Percentiles rank a stretch among this genome's conserved stretches.
These are phyloP conservation scores for Isoetes taiwanensis DNA, from an alignment of 75 land plant species.

Conservation along the genomic window DNA sequence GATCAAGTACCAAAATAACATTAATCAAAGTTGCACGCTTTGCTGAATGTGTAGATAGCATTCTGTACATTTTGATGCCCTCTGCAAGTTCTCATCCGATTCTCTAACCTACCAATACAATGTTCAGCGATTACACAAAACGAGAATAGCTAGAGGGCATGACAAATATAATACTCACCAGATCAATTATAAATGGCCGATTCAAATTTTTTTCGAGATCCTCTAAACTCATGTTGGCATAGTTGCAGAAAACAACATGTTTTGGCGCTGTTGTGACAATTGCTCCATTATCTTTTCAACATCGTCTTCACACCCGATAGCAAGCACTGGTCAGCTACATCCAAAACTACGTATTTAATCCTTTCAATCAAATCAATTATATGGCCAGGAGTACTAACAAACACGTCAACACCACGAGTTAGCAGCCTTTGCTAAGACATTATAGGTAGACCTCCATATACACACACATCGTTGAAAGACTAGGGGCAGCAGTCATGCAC, in stretches of 20 bases:
- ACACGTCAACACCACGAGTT: constrained; percentile 79
- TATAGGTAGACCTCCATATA: constrained; percentile 95
- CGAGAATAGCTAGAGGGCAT: background rate
- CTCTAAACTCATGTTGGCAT: constrained; percentile 96
- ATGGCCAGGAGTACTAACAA: constrained; percentile 94
- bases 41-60: constrained; percentile 26
- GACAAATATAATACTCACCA: constrained; percentile 46
- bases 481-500: constrained; percentile 78
- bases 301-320: constrained; percentile 95
- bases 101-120: constrained; percentile 80
- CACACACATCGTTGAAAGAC: constrained; percentile 62
- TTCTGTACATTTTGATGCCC: constrained; percentile 57
- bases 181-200: constrained; percentile 79
- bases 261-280: constrained; percentile 64
- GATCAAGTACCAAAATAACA: constrained; percentile 36
- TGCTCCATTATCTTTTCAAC: constrained; percentile 76
- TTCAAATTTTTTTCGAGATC: constrained; percentile 69
- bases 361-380: constrained; percentile 68
- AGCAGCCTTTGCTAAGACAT: constrained; percentile 52
- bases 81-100: constrained; percentile 81
- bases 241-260: constrained; percentile 98
- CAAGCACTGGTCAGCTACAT: constrained; percentile 99
- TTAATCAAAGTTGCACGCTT: constrained; percentile 65
- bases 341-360: constrained; percentile 70
- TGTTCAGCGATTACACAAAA: background rate